These are phyloP conservation scores for Solanum arcanum DNA, from an alignment of 257 asterid species.

Conservation along the genomic window DNA sequence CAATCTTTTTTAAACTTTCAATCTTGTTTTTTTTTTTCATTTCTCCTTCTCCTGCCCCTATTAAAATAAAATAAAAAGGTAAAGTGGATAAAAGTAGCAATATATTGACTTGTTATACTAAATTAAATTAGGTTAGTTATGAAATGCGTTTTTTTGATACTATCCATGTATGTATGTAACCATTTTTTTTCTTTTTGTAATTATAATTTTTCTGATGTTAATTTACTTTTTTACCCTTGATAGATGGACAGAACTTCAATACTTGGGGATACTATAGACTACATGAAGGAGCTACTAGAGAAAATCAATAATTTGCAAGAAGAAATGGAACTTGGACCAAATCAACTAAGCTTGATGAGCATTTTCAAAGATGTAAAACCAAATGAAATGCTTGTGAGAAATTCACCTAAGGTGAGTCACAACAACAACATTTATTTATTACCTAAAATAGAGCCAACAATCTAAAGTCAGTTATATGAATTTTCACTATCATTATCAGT, in stretches of 20 bases:
- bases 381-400: conserved; percentile 30
- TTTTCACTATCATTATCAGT: too few species aligned
- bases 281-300: conserved; percentile 63
- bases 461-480: not conserved
- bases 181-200: not conserved
- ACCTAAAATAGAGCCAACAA: not conserved
- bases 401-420: conserved; percentile 58
- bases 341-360: conserved; percentile 22
- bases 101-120: not conserved
- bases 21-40: too few species aligned
- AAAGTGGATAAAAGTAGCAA: not conserved
- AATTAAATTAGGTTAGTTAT: too few species aligned
- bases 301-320: conserved; percentile 47
- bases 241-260: conserved; percentile 92
- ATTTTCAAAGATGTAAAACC: conserved; percentile 46
- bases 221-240: not conserved
- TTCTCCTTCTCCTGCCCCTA: not conserved
- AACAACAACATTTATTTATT: not conserved
- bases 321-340: conserved; percentile 34
- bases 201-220: not conserved
- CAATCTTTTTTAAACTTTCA: too few species aligned
- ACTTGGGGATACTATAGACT: conserved; percentile 79
- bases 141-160: not conserved
- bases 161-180: not conserved
- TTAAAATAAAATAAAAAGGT: too few species aligned